Evolutionary conservation across 2,329 filamentous ascomycete genomes (phyloP).

Genomic region (Coniochaeta ligniaria): DNA sequence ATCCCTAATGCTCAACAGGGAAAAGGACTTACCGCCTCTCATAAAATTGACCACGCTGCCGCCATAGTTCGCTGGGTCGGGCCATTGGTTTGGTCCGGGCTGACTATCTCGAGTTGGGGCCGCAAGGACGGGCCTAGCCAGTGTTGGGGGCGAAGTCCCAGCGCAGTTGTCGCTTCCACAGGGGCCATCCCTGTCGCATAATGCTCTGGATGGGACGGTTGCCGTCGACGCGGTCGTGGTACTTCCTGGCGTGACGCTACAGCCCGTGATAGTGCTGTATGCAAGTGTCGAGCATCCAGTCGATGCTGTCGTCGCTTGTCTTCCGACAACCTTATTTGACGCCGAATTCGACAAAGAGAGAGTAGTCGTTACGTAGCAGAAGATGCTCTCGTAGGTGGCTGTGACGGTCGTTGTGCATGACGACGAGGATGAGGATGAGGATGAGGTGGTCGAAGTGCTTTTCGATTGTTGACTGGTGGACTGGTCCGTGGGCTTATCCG

Average conservation of each 20-base stretch:
- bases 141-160: neutral
- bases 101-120: neutral
- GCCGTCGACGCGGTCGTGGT: neutral
- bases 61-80: neutral
- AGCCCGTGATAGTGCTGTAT: neutral
- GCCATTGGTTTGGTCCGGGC: neutral
- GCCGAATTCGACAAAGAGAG: neutral
- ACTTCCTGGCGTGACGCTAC: neutral
- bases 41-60: neutral
- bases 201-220: neutral
- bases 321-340: neutral
- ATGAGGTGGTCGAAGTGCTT: neutral
- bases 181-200: neutral
- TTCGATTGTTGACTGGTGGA: neutral
- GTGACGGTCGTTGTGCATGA: neutral
- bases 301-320: neutral
- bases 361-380: neutral
- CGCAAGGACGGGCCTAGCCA: neutral
- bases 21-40: neutral
- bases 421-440: neutral
- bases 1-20: neutral
- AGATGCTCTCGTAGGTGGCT: neutral
- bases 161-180: neutral
- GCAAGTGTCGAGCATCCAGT: neutral
- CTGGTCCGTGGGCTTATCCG: neutral